A percentile compares a stretch with the other conserved stretches of the same genome.
phyloP scores from a whole-genome alignment of 1,139 yeast species.

The Kodamaea alishanica region DNA sequence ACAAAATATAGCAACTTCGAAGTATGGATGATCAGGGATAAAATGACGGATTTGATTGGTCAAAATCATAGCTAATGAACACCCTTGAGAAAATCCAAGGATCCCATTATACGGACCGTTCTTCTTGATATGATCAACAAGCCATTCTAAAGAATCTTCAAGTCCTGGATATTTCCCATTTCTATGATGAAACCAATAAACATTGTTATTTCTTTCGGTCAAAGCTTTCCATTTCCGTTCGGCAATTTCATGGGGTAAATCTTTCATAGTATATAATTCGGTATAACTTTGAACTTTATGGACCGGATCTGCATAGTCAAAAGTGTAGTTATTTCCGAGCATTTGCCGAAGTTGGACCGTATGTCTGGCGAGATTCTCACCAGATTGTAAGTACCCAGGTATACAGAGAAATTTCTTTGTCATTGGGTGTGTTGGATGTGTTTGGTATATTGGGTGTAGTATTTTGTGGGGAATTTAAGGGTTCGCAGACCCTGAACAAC shows the following conservation, averaged over 20 bases:
- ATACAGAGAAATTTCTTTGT: conserved; percentile 28
- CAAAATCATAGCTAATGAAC: conserved; percentile 68
- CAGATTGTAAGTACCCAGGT: conserved; percentile 60
- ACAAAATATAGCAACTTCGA: conserved; percentile 48
- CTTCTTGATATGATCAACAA: conserved; percentile 51
- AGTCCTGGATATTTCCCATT: conserved; percentile 35
- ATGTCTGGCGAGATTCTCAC: conserved; percentile 69
- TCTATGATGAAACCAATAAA: conserved; percentile 43
- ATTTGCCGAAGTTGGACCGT: conserved; percentile 75
- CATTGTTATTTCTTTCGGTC: conserved; percentile 48
- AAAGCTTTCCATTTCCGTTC: conserved; percentile 25
- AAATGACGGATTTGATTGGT: conserved; percentile 40
- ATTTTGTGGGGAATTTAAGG: too few species aligned
- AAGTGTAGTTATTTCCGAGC: conserved; percentile 48
- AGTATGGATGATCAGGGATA: conserved; percentile 37
- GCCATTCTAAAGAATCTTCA: conserved; percentile 32
- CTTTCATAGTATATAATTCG: conserved; percentile 15
- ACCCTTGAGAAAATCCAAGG: conserved; percentile 92
- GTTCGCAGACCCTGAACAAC: too few species aligned
- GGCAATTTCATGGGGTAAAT: conserved; percentile 31
- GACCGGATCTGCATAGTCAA: conserved; percentile 40
- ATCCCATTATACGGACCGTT: conserved; percentile 90
- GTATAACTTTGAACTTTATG: conserved; percentile 15
- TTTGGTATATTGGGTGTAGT: too few species aligned
- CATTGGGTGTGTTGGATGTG: conserved; percentile 1